Evolutionary conservation across 2,329 filamentous ascomycete species (phyloP).

Genomic region (Neophaeococcomyces aloes): DNA sequence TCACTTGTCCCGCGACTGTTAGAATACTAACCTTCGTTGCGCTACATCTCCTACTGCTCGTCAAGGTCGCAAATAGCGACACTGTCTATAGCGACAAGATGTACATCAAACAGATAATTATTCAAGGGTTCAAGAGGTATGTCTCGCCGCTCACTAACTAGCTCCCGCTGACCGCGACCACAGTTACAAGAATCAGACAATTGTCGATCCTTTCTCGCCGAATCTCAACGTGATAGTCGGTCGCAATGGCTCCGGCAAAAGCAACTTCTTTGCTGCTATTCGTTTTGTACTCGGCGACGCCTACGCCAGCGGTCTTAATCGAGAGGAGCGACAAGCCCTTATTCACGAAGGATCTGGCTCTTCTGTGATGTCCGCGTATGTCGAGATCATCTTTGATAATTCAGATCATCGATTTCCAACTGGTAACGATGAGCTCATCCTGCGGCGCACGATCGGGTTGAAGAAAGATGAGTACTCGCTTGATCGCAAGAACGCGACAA

Average conservation of each 20-base stretch:
- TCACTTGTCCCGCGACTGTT: too few species aligned
- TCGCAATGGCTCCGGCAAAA: conserved; percentile 98
- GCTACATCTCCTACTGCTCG: too few species aligned
- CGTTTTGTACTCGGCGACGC: conserved; percentile 97
- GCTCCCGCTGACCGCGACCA: conserved; percentile 12
- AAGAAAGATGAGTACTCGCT: conserved; percentile 99
- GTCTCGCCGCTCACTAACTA: conserved; percentile 11
- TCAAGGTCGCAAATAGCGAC: too few species aligned
- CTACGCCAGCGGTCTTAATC: conserved; percentile 78
- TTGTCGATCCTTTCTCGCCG: conserved; percentile 95
- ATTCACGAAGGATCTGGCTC: conserved; percentile 98
- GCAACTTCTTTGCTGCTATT: conserved; percentile 98
- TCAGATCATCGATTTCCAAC: conserved; percentile 91
- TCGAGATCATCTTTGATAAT: conserved; percentile 98
- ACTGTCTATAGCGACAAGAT: conserved; percentile 41
- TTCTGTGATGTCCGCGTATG: conserved; percentile 98
- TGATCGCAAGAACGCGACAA: conserved; percentile 92
- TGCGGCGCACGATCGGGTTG: conserved; percentile 86
- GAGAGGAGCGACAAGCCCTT: conserved; percentile 88
- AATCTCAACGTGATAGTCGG: conserved; percentile 98
- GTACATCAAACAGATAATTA: conserved; percentile 99
- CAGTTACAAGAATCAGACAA: conserved; percentile 98
- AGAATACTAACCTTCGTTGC: too few species aligned
- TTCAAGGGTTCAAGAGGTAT: conserved; percentile 98
- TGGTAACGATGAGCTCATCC: conserved; percentile 76